Evolutionary conservation across 78 protist species (phyloP).

Genomic region (Dictyostelium firmibasis): DNA sequence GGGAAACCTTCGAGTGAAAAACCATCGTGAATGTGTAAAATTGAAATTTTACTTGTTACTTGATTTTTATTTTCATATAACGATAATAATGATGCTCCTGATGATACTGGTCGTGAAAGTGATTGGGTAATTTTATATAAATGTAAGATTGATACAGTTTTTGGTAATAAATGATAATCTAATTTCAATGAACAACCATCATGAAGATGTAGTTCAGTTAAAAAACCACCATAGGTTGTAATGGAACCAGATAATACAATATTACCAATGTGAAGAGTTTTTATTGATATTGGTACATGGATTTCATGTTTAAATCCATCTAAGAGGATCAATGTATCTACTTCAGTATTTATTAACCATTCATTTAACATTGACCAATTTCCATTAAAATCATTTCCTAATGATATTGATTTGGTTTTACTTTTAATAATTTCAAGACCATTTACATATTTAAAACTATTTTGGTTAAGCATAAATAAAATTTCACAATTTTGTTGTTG

Average conservation of each 20-base stretch:
- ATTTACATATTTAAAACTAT: neutral
- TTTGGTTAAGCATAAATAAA: neutral
- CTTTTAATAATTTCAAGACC: neutral
- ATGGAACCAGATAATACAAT: neutral
- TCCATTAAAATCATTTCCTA: neutral
- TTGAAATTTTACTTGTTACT: neutral
- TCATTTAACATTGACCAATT: neutral
- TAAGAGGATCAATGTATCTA: neutral
- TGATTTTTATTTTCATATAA: neutral
- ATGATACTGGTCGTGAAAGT: neutral
- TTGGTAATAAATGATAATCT: neutral
- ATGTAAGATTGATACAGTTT: neutral
- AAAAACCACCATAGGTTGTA: neutral
- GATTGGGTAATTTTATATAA: neutral
- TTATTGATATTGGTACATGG: neutral
- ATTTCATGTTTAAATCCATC: neutral
- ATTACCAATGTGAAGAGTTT: neutral
- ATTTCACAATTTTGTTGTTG: neutral
- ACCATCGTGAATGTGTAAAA: neutral
- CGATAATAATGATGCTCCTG: neutral
- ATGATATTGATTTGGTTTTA: neutral
- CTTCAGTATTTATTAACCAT: neutral
- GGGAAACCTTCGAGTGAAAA: neutral
- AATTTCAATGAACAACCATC: neutral
- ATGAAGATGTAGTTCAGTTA: neutral